Percentiles rank a stretch among this genome's conserved stretches.
Evolutionary conservation across 2,329 filamentous ascomycete genomes (phyloP).

Genomic region (Tolypocladium sp.): DNA sequence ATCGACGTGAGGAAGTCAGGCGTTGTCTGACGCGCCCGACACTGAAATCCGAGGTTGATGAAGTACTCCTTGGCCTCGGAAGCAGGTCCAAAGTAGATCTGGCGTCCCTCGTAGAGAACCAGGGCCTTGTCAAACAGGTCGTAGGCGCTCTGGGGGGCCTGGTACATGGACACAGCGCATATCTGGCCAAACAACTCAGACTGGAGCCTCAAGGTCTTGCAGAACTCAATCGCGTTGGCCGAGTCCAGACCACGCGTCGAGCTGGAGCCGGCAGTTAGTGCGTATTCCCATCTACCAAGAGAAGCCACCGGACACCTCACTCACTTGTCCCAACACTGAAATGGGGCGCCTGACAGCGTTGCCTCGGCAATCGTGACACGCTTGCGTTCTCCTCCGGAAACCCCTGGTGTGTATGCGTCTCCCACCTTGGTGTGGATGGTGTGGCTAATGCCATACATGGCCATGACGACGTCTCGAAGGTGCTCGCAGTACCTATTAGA

Average conservation of each 20-base stretch:
- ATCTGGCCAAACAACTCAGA: neutral
- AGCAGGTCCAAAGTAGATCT: constrained; percentile 55
- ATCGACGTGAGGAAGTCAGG: constrained; percentile 54
- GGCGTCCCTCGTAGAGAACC: constrained; percentile 57
- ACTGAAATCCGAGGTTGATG: constrained; percentile 41
- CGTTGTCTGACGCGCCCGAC: constrained; percentile 49
- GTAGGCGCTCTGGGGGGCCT: constrained; percentile 14
- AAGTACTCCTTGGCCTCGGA: constrained; percentile 53
- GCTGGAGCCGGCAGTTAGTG: neutral
- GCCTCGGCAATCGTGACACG: neutral
- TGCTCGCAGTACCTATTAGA: neutral
- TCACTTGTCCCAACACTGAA: neutral
- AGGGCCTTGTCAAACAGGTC: constrained; percentile 51
- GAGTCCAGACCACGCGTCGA: neutral
- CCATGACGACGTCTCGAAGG: neutral
- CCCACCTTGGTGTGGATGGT: neutral
- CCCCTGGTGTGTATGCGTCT: neutral
- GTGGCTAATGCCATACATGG: neutral
- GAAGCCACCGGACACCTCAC: neutral
- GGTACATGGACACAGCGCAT: neutral
- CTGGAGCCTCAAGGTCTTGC: neutral
- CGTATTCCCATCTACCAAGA: neutral
- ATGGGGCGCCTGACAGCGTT: neutral
- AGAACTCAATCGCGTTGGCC: neutral
- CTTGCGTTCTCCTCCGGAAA: neutral